Percentiles rank a stretch among this genome's conserved stretches.
These are phyloP conservation scores for Paratinospora sagittata DNA, from an alignment of 164 flowering plant species.

Conservation along the genomic window DNA sequence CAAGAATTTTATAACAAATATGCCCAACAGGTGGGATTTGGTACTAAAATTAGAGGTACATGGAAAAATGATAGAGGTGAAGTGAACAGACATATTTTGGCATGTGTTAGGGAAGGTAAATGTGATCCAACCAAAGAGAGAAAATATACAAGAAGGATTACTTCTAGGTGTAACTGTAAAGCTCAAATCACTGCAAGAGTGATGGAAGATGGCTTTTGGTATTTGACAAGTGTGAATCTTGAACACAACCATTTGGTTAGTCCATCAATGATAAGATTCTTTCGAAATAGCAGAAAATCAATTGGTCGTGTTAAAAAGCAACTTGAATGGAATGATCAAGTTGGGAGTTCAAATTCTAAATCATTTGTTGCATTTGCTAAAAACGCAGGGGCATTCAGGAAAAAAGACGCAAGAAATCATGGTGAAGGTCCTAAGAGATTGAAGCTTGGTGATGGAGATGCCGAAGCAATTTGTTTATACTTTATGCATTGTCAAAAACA, in stretches of 20 bases:
- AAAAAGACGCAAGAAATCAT: neutral
- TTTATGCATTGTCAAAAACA: conserved; percentile 37
- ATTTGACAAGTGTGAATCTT: conserved; percentile 4
- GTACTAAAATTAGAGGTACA: conserved; percentile 6
- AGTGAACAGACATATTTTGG: conserved; percentile 6
- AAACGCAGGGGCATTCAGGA: neutral
- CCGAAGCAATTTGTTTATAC: conserved; percentile 31
- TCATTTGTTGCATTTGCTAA: neutral
- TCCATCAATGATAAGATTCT: conserved; percentile 50
- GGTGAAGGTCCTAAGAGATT: conserved; percentile 20
- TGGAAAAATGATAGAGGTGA: conserved; percentile 7
- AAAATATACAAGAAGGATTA: neutral
- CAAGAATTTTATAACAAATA: conserved; percentile 1
- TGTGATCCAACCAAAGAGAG: neutral
- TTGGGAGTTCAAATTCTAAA: neutral
- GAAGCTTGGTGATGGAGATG: conserved; percentile 48
- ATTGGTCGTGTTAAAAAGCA: conserved; percentile 36
- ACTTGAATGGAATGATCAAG: conserved; percentile 8
- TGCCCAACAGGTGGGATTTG: conserved; percentile 6
- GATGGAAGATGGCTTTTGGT: neutral
- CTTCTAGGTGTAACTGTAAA: conserved; percentile 4
- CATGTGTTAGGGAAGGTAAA: conserved; percentile 9
- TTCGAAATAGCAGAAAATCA: conserved; percentile 43
- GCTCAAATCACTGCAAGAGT: neutral
- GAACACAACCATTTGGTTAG: conserved; percentile 52